Conservation (phyloP, 179 eudicot species). For the Gypsophila paniculata region DNA sequence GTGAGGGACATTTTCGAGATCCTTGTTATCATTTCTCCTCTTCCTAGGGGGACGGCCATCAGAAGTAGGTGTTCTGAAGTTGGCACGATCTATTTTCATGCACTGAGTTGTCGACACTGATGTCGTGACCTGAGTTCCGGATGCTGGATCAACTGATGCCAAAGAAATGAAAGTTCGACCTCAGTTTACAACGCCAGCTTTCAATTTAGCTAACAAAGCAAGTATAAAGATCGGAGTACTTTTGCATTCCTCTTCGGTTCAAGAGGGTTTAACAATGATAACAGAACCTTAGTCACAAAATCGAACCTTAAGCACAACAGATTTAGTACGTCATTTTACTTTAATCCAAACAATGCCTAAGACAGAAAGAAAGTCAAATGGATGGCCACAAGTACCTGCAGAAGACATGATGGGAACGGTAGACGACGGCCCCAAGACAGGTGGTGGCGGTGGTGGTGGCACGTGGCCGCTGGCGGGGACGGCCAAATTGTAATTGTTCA, state of each 20-base stretch:
- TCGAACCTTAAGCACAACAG: no score
- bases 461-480: constrained; percentile 18
- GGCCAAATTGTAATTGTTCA: constrained; percentile 53
- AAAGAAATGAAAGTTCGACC: neutral
- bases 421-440: constrained; percentile 3
- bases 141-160: constrained; percentile 44
- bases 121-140: constrained; percentile 36
- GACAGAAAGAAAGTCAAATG: neutral
- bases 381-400: constrained; percentile 26
- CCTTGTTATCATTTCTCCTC: constrained; percentile 44
- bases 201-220: neutral
- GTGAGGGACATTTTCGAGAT: constrained; percentile 29
- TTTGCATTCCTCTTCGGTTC: no score
- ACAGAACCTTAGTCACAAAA: no score
- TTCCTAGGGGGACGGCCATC: constrained; percentile 44
- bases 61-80: constrained; percentile 39
- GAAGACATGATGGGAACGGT: constrained; percentile 19
- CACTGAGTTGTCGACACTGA: constrained; percentile 41
- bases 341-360: neutral
- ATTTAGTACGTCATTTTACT: neutral
- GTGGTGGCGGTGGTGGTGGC: constrained; percentile 25
- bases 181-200: neutral
- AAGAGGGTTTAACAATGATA: no score
- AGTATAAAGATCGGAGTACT: no score
- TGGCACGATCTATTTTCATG: constrained; percentile 31